Conservation (phyloP, 2,329 filamentous ascomycete genomes). For the Orbilia blumenaviensis region DNA sequence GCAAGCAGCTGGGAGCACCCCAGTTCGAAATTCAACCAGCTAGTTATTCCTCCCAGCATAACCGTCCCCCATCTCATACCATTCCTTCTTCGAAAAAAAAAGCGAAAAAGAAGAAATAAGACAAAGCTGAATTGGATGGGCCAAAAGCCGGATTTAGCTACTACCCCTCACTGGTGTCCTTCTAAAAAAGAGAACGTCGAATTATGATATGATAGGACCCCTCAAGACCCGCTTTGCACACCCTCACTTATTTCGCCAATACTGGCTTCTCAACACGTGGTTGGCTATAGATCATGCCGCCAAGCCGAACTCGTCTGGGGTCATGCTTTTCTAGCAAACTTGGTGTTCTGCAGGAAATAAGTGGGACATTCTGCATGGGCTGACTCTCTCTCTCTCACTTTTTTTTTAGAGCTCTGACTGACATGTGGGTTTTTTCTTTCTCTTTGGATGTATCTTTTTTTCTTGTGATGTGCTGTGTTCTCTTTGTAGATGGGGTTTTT, state of each 20-base stretch:
- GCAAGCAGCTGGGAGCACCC: too few relatives aligned
- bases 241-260: neutral
- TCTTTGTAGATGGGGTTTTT: neutral
- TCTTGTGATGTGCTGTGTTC: too few relatives aligned
- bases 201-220: slow-evolving; percentile 2
- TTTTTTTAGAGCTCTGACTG: too few relatives aligned
- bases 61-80: too few relatives aligned
- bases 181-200: too few relatives aligned
- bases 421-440: neutral
- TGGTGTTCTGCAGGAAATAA: neutral
- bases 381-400: too few relatives aligned
- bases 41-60: too few relatives aligned
- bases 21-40: too few relatives aligned
- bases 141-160: slow-evolving; percentile 15
- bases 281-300: slow-evolving; percentile 1
- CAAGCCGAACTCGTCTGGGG: slow-evolving; percentile 4
- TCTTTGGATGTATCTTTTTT: neutral
- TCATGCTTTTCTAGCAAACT: slow-evolving; percentile 8
- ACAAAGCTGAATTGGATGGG: too few relatives aligned
- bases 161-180: neutral
- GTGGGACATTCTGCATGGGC: neutral
- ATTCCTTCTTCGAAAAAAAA: too few relatives aligned
- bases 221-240: slow-evolving; percentile 14
- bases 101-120: neutral
- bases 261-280: neutral